These are phyloP conservation scores for Colletotrichum orbiculare DNA, from an alignment of 2,329 filamentous ascomycete species.

Conservation along the genomic window DNA sequence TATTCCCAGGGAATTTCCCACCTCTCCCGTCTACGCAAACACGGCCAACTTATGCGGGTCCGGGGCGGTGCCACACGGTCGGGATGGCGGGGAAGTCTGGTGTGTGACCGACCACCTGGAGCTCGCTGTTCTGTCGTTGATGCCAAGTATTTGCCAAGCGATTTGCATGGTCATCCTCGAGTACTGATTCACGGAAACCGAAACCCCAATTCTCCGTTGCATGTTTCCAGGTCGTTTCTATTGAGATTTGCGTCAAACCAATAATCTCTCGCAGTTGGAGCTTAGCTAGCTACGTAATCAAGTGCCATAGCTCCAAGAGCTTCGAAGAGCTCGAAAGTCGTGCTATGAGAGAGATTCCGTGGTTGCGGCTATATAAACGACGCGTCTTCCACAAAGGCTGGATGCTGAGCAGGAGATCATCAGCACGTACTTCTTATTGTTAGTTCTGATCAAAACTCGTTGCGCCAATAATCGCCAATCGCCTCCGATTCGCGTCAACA, in stretches of 20 bases:
- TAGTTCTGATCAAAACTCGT: background rate
- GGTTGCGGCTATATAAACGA: background rate
- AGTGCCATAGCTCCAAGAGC: slow-evolving; percentile 17
- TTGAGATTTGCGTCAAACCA: background rate
- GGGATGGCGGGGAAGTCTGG: background rate
- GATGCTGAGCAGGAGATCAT: background rate
- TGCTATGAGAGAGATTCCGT: background rate
- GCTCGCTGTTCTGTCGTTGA: background rate
- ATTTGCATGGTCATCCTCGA: slow-evolving; percentile 15
- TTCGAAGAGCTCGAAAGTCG: background rate
- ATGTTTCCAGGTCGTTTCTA: slow-evolving; percentile 9
- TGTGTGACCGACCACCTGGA: background rate
- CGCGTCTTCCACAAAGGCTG: background rate
- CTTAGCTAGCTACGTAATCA: slow-evolving; percentile 28
- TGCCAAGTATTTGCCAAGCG: slow-evolving; percentile 34
- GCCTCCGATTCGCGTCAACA: background rate
- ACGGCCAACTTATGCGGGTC: slow-evolving; percentile 1
- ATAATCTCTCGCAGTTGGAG: background rate
- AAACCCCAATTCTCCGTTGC: slow-evolving; percentile 23
- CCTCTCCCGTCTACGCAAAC: slow-evolving; percentile 23
- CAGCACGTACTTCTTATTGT: background rate
- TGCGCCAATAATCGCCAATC: background rate
- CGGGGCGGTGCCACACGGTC: slow-evolving; percentile 8
- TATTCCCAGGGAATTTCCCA: slow-evolving; percentile 9
- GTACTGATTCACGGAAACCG: slow-evolving; percentile 32